Evolutionary conservation across 306 rosid species (phyloP), one percentile per base, ranked within the genome.

Genomic region (Sicyos baderoa): DNA sequence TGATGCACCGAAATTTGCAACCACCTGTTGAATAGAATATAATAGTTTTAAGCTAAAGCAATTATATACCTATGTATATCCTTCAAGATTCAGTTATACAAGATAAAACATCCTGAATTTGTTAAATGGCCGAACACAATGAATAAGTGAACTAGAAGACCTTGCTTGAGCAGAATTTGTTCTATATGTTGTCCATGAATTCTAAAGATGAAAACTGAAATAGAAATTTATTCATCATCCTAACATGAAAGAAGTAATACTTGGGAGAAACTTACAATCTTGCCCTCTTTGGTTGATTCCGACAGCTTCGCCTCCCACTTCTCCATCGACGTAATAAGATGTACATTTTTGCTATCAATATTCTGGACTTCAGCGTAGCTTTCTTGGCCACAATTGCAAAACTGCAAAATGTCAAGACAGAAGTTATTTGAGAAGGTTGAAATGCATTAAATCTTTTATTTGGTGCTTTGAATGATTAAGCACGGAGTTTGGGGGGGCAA

Each of bases 1-100:
- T 3, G 83, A 19, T 70, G 97, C 96, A 79, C 90, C 75, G 85
- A 87, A 91, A 73, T 91, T 91, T 18, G 88, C 91, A 70, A 89
- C 37, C 66, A 91, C 91, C 96, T 85, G 86, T 81, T 35, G 60
- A 29, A 71, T 66, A n/a, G n/a, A n/a, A n/a, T n/a, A n/a, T n/a
- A n/a, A n/a, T n/a, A 66, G 55, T 19, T 40, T 66, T 21, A 14
- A 47, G 32, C 17, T 44, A 66, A 47, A 47, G 13, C n/a, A 40
- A 40, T 40, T 40, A 40, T 40, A 40, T 22, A 29, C 68, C 19
- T 44, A 3, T 45, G 21, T 21, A 1, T 29, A 22, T 13, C 21
- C 55, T 14, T 44, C 27, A 42, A 29, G 18, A 18, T 44, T 63
- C 32, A 40, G 16, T 40, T 8, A 35, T 18, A 40, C 1, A 40